phyloP scores from a whole-genome alignment of 2,329 filamentous ascomycete species.

The Fusarium piperis region DNA sequence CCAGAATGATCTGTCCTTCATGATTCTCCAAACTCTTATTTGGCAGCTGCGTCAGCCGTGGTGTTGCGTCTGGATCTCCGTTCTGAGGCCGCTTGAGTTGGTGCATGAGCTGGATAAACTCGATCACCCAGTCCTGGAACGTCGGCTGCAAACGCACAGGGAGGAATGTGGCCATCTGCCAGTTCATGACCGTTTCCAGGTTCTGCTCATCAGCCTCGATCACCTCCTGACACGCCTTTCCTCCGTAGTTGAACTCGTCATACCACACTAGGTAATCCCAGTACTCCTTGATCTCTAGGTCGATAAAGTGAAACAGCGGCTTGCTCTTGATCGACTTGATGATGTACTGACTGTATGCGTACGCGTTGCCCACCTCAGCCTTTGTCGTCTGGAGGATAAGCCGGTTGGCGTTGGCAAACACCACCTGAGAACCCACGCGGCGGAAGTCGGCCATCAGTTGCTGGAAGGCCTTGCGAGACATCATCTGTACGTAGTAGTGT shows the following conservation, averaged over 20 bases:
- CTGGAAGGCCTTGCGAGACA: conserved; percentile 96
- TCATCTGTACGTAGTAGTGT: conserved; percentile 98
- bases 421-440: conserved; percentile 90
- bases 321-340: conserved; percentile 97
- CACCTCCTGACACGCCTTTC: conserved; percentile 88
- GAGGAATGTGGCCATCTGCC: conserved; percentile 93
- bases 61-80: conserved; percentile 61
- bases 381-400: conserved; percentile 96
- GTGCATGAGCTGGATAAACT: conserved; percentile 97
- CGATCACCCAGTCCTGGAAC: conserved; percentile 92
- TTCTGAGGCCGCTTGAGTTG: conserved; percentile 75
- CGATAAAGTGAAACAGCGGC: conserved; percentile 95
- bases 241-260: conserved; percentile 98
- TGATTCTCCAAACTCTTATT: conserved; percentile 67
- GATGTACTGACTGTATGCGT: conserved; percentile 96
- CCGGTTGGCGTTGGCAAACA: conserved; percentile 93
- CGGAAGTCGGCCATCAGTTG: conserved; percentile 98
- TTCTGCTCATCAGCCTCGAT: conserved; percentile 77
- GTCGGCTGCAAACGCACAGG: conserved; percentile 81
- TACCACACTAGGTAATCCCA: conserved; percentile 99
- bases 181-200: conserved; percentile 95
- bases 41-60: conserved; percentile 67
- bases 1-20: conserved; percentile 73
- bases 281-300: conserved; percentile 97
- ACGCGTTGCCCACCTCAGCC: conserved; percentile 94